Conservation (phyloP, 345 rosid genomes). For the Euphorbia tirucalli region DNA sequence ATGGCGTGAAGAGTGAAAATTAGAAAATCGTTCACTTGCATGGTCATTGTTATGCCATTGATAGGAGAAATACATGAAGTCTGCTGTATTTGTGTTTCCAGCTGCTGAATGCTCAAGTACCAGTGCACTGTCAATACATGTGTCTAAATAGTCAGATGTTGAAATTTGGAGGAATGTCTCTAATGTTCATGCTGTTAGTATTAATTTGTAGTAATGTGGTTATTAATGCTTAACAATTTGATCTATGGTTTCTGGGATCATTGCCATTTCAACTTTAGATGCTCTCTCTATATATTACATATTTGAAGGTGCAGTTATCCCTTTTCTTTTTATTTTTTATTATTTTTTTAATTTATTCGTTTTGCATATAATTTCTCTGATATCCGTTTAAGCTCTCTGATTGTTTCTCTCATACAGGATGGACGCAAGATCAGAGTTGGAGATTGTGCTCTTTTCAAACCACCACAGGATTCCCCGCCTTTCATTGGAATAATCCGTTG, state of each 20-base stretch:
- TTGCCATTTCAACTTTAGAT: too few relatives aligned
- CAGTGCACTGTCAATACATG: neutral
- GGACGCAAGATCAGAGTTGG: constrained; percentile 84
- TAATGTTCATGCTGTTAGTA: neutral
- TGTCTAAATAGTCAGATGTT: neutral
- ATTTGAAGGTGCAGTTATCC: neutral
- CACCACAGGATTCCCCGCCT: constrained; percentile 75
- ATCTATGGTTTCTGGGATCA: too few relatives aligned
- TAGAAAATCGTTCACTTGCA: neutral
- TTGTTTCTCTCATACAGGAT: constrained; percentile 43
- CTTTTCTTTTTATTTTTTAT: too few relatives aligned
- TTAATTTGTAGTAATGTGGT: neutral
- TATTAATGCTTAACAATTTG: too few relatives aligned
- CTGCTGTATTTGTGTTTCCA: neutral
- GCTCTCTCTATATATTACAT: neutral
- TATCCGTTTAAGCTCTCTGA: constrained; percentile 1
- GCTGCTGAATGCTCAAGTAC: neutral
- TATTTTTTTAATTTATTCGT: too few relatives aligned
- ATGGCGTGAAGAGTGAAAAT: neutral
- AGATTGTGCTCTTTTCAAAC: constrained; percentile 92
- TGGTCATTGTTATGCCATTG: neutral
- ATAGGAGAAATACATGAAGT: neutral
- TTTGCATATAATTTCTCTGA: neutral
- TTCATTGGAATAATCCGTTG: constrained; percentile 77
- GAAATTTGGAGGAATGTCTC: neutral